phyloP scores from a whole-genome alignment of 1,284 basidiomycete genomes.

The Singerocomus inundabilis region DNA sequence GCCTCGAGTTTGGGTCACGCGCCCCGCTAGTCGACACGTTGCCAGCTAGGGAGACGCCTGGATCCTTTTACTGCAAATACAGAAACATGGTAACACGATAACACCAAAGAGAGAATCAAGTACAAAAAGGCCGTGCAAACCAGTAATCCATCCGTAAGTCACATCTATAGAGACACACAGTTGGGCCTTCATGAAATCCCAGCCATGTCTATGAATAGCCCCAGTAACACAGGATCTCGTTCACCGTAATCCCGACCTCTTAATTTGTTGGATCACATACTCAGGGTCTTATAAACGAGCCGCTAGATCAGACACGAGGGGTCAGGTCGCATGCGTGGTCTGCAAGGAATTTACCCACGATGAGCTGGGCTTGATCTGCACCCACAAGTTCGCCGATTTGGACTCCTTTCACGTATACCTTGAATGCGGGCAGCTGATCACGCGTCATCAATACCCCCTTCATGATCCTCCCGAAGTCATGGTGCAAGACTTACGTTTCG shows the following conservation, averaged over 20 bases:
- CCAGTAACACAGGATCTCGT: constrained; percentile 4
- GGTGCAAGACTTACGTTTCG: constrained; percentile 51
- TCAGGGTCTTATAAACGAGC: constrained; percentile 32
- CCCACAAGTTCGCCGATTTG: constrained; percentile 64
- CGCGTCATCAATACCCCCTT: constrained; percentile 14
- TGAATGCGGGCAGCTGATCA: constrained; percentile 73
- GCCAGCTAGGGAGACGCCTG: not conserved
- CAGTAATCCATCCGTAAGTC: constrained; percentile 13
- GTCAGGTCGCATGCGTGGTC: constrained; percentile 25
- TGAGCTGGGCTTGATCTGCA: constrained; percentile 43
- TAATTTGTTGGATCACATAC: constrained; percentile 20
- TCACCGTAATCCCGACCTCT: constrained; percentile 10
- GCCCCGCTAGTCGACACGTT: constrained; percentile 21
- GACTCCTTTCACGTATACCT: constrained; percentile 67
- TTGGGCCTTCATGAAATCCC: constrained; percentile 12
- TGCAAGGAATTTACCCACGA: constrained; percentile 17
- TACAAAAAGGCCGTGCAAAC: constrained; percentile 7
- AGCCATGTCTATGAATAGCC: constrained; percentile 23
- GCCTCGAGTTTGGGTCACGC: constrained; percentile 25
- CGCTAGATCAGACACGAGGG: constrained; percentile 22
- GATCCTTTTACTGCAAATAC: not conserved
- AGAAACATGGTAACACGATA: constrained; percentile 3
- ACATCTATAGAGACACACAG: constrained; percentile 19
- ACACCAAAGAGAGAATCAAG: constrained; percentile 7
- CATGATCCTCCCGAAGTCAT: constrained; percentile 9